Conservation (phyloP, 306 rosid species). For the Cucurbita pepo region DNA sequence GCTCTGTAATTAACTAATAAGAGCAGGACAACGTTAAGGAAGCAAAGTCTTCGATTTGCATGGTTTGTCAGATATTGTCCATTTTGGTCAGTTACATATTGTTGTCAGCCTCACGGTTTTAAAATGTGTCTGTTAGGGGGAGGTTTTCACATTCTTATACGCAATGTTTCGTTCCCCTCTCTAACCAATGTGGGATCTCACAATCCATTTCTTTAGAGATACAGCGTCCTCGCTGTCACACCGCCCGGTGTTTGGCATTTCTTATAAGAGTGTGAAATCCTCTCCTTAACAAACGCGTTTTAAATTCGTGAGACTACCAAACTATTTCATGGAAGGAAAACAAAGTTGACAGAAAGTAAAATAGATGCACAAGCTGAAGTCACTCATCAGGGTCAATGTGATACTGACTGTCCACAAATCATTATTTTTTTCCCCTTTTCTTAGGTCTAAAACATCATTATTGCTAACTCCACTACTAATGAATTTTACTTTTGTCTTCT, state of each 20-base stretch:
- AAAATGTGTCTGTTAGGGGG: no score
- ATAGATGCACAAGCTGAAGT: not conserved
- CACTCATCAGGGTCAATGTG: slow-evolving; percentile 2
- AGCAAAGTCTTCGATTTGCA: not conserved
- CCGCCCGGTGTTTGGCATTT: no score
- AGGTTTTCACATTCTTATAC: no score
- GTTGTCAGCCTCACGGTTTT: no score
- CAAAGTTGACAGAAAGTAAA: not conserved
- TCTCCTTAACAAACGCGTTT: no score
- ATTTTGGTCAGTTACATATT: no score
- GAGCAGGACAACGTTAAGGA: not conserved
- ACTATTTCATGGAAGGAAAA: not conserved
- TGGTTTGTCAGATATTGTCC: not conserved
- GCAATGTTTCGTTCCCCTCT: no score
- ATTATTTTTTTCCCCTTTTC: not conserved
- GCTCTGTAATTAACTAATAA: not conserved
- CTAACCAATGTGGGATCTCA: no score
- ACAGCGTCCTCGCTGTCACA: no score
- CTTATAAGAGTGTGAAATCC: no score
- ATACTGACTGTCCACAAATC: not conserved
- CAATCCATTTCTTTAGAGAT: no score
- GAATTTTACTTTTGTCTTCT: not conserved
- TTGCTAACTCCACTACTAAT: slow-evolving; percentile 7
- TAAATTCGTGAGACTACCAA: no score
- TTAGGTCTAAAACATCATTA: slow-evolving; percentile 6